Conservation (phyloP, 768 basidiomycete species). For the Tylopilus subfusipes region DNA sequence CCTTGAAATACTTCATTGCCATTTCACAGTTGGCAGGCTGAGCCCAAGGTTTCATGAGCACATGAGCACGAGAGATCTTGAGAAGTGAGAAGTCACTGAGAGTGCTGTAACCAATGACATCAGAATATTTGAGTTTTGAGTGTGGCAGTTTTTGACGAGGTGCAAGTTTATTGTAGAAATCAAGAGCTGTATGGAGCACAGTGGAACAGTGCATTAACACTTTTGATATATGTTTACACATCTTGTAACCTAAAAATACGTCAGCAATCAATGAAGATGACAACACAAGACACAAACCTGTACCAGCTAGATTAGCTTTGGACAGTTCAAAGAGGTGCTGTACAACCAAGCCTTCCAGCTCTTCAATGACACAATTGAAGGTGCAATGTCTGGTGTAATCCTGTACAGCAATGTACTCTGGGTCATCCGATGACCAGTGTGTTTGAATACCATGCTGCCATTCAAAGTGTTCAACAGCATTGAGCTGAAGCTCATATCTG, state of each 20-base stretch:
- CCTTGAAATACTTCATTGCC: too few relatives aligned
- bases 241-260: neutral
- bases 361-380: neutral
- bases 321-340: too few relatives aligned
- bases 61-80: neutral
- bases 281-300: too few relatives aligned
- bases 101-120: too few relatives aligned
- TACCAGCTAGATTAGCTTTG: too few relatives aligned
- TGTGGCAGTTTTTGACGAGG: too few relatives aligned
- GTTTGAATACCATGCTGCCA: neutral
- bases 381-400: neutral
- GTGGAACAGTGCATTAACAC: neutral
- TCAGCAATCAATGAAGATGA: too few relatives aligned
- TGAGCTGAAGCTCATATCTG: neutral
- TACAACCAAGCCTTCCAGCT: too few relatives aligned
- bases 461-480: neutral
- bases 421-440: neutral
- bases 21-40: neutral
- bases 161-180: neutral
- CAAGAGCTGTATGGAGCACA: neutral
- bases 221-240: too few relatives aligned
- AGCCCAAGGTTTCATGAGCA: neutral
- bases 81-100: too few relatives aligned
- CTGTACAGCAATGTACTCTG: too few relatives aligned
- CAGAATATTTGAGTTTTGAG: too few relatives aligned